Percentiles rank a stretch among this genome's conserved stretches.
These are phyloP conservation scores for Glomus cerebriforme DNA, from an alignment of 192 early-diverging fungal genomes.

Conservation along the genomic window DNA sequence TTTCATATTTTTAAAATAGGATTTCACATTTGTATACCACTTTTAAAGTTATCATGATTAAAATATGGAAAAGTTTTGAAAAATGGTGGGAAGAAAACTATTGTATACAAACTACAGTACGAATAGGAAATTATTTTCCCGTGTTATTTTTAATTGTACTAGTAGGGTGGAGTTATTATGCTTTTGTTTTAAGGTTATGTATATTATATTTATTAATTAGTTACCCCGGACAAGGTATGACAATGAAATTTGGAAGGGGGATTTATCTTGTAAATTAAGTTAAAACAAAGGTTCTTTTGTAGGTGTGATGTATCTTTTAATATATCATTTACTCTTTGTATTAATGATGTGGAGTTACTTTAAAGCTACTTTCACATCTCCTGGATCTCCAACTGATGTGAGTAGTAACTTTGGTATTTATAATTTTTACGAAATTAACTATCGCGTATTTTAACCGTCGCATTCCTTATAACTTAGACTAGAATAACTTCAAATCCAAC, in stretches of 20 bases:
- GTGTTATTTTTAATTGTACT: conserved; percentile 13
- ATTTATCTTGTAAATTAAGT: background rate
- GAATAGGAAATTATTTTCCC: conserved; percentile 19
- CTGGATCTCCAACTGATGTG: conserved; percentile 42
- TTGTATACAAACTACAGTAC: background rate
- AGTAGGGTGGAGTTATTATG: conserved; percentile 27
- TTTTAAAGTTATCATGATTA: conserved; percentile 12
- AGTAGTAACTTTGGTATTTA: background rate
- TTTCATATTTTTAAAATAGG: too few relatives aligned
- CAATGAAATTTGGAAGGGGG: background rate
- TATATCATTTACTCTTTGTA: conserved; percentile 23
- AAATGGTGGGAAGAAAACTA: background rate
- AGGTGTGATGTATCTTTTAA: conserved; percentile 17
- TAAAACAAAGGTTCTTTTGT: background rate
- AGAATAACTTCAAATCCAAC: background rate
- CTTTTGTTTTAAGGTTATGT: conserved; percentile 27
- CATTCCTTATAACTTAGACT: background rate
- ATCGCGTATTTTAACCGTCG: background rate
- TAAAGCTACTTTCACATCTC: conserved; percentile 35
- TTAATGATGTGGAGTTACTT: conserved; percentile 44
- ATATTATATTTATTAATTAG: background rate
- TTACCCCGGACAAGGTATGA: conserved; percentile 14
- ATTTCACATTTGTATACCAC: too few relatives aligned
- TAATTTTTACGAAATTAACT: background rate
- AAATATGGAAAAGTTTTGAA: background rate